These are phyloP conservation scores for Talaromyces sp. DNA, from an alignment of 2,329 filamentous ascomycete species.

Conservation along the genomic window DNA sequence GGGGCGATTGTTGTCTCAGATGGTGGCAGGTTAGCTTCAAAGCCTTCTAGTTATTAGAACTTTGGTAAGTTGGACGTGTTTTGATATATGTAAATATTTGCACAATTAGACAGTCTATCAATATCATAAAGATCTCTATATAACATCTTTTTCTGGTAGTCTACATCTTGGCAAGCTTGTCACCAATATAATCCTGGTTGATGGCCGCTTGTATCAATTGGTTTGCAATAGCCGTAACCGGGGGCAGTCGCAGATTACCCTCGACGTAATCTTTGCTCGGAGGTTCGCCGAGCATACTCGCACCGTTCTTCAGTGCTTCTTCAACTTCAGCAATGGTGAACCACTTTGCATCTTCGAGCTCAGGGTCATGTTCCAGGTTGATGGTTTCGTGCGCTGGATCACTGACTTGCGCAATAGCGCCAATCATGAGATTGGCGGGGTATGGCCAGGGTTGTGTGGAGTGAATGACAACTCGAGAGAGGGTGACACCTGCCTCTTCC, in stretches of 20 bases:
- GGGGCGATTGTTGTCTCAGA: conserved; percentile 51
- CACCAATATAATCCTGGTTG: conserved; percentile 63
- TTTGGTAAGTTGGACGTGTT: neutral
- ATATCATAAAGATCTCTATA: neutral
- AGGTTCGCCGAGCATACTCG: conserved; percentile 63
- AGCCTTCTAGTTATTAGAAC: conserved; percentile 15
- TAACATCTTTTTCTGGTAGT: neutral
- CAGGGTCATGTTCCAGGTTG: conserved; percentile 79
- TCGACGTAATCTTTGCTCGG: conserved; percentile 67
- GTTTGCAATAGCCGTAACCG: conserved; percentile 86
- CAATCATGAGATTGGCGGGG: conserved; percentile 81
- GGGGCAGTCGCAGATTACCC: conserved; percentile 75
- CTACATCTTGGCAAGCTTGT: conserved; percentile 51
- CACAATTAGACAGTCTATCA: neutral
- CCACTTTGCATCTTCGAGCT: conserved; percentile 88
- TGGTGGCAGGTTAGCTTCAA: conserved; percentile 29
- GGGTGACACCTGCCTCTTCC: conserved; percentile 75
- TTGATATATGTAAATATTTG: neutral
- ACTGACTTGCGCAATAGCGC: conserved; percentile 76
- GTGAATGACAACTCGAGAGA: conserved; percentile 76
- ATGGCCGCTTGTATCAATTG: conserved; percentile 77
- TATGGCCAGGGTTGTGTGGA: conserved; percentile 86
- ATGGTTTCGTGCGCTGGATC: conserved; percentile 76
- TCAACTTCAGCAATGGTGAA: conserved; percentile 76
- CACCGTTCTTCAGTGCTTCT: conserved; percentile 66